phyloP scores from a whole-genome alignment of 352 stramenopile genomes.

The Phytophthora podocarpi region DNA sequence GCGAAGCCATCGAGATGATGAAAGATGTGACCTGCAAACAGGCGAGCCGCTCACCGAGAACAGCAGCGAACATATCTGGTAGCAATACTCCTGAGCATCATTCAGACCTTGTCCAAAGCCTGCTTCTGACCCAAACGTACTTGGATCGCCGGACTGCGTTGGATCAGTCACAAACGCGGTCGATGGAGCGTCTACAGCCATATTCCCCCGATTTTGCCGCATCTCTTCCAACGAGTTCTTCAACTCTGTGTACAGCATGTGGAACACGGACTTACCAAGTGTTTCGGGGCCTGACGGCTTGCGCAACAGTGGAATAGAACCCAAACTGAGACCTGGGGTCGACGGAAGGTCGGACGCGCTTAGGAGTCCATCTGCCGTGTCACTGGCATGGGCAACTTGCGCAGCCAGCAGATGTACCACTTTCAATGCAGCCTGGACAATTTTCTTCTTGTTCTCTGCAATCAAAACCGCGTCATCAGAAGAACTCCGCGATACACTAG shows the following conservation, averaged over 20 bases:
- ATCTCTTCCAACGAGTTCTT: slow-evolving; percentile 87
- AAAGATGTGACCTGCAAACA: slow-evolving; percentile 83
- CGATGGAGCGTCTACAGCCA: slow-evolving; percentile 13
- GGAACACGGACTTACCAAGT: slow-evolving; percentile 90
- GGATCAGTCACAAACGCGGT: slow-evolving; percentile 45
- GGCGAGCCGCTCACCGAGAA: slow-evolving; percentile 88
- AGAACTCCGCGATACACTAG: slow-evolving; percentile 22
- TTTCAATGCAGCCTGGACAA: slow-evolving; percentile 88
- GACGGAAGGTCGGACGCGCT: slow-evolving; percentile 56
- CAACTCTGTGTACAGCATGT: slow-evolving; percentile 91
- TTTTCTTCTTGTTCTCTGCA: slow-evolving; percentile 65
- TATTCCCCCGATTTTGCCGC: slow-evolving; percentile 39
- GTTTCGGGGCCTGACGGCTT: slow-evolving; percentile 89
- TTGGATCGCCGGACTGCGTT: slow-evolving; percentile 48
- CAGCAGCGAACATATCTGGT: slow-evolving; percentile 88
- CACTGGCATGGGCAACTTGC: slow-evolving; percentile 85
- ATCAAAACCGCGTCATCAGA: slow-evolving; percentile 50
- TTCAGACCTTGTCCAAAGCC: slow-evolving; percentile 38
- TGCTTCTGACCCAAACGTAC: slow-evolving; percentile 37
- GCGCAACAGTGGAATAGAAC: slow-evolving; percentile 75
- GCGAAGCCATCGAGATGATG: slow-evolving; percentile 83
- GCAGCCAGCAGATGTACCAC: slow-evolving; percentile 88
- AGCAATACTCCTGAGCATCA: slow-evolving; percentile 88
- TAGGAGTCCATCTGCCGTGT: slow-evolving; percentile 63
- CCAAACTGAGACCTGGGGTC: slow-evolving; percentile 52